Conservation (phyloP, 305 asterid species). For the Fraxinus nigra region DNA sequence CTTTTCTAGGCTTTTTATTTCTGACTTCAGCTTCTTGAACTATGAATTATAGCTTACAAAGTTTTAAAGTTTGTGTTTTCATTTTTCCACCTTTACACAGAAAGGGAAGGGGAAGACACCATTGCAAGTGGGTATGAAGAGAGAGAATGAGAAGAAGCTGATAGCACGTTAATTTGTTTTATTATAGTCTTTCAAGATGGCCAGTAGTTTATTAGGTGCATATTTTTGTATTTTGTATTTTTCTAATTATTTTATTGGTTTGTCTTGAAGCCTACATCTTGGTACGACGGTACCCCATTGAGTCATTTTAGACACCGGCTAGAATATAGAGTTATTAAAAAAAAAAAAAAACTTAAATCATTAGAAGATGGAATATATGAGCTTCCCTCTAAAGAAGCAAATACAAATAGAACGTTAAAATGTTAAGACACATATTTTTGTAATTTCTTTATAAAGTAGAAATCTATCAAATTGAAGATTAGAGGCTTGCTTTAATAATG, state of each 20-base stretch:
- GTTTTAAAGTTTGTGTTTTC: not conserved
- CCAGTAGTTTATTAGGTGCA: not conserved
- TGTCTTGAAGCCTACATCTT: not conserved
- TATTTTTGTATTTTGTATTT: not conserved
- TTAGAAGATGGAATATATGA: not conserved
- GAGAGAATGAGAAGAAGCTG: not conserved
- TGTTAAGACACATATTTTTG: not conserved
- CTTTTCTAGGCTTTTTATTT: not conserved
- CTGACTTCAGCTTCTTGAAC: not conserved
- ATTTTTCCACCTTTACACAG: not conserved
- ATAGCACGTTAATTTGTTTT: not conserved
- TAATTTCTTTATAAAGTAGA: not conserved
- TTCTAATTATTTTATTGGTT: not conserved
- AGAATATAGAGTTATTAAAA: not conserved
- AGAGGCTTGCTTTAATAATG: not conserved
- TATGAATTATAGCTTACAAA: not conserved
- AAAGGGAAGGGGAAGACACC: not conserved
- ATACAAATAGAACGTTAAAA: not conserved
- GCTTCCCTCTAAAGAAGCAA: slow-evolving; percentile 13
- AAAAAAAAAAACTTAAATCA: slow-evolving; percentile 8
- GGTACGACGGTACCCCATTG: not conserved
- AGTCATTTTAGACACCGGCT: not conserved
- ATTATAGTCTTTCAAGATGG: not conserved
- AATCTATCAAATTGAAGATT: slow-evolving; percentile 10
- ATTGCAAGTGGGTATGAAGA: not conserved